phyloP scores from a whole-genome alignment of 352 stramenopile genomes.

The Pythium brachiatum region DNA sequence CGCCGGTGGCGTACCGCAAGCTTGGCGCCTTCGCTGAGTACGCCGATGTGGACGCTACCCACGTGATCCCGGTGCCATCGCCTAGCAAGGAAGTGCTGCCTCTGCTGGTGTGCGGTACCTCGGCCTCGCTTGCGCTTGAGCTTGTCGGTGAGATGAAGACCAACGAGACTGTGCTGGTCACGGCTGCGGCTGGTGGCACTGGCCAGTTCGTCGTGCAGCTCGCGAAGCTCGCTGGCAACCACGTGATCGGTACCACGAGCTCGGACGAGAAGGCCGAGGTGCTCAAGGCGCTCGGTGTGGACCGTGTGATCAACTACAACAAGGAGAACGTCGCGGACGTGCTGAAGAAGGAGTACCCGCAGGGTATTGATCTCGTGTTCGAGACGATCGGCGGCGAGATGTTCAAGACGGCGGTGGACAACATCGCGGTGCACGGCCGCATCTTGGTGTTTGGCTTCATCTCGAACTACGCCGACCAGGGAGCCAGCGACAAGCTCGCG shows the following conservation, averaged over 20 bases:
- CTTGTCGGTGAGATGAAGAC: constrained; percentile 39
- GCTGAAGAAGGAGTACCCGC: constrained; percentile 49
- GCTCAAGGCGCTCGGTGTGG: constrained; percentile 32
- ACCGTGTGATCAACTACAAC: constrained; percentile 74
- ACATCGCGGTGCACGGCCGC: constrained; percentile 30
- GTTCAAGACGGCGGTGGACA: constrained; percentile 36
- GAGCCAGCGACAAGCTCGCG: constrained; percentile 22
- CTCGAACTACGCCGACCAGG: constrained; percentile 41
- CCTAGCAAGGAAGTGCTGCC: constrained; percentile 29
- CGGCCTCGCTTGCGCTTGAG: constrained; percentile 42
- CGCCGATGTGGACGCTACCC: constrained; percentile 31
- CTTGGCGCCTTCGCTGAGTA: constrained; percentile 40
- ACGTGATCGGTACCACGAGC: constrained; percentile 64
- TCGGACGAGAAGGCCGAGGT: constrained; percentile 72
- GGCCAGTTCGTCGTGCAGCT: constrained; percentile 76
- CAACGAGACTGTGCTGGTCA: constrained; percentile 43
- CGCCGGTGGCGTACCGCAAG: constrained; percentile 38
- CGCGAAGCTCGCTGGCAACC: constrained; percentile 65
- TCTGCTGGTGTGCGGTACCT: constrained; percentile 35
- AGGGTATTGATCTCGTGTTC: constrained; percentile 42
- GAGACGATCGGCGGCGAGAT: constrained; percentile 42
- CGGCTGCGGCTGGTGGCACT: constrained; percentile 49
- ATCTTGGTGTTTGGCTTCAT: constrained; percentile 48
- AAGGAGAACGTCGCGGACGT: constrained; percentile 46
- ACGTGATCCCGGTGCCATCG: constrained; percentile 17